These are phyloP conservation scores for Penicillium cinerascens DNA, from an alignment of 495 filamentous ascomycete species.

Conservation along the genomic window DNA sequence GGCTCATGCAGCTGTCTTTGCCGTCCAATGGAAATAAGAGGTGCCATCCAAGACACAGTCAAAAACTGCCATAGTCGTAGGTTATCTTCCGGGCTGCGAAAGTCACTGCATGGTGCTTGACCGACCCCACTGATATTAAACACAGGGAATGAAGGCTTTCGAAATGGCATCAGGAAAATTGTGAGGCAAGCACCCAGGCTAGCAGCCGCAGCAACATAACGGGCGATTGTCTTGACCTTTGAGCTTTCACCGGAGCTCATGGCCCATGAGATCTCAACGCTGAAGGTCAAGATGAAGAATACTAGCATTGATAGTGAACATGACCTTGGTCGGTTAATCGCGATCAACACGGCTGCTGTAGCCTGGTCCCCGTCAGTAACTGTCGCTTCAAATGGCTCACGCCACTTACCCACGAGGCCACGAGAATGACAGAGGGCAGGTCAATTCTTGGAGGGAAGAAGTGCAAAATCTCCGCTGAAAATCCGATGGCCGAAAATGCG, in stretches of 20 bases:
- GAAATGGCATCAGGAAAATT: conserved; percentile 69
- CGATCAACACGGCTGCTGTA: conserved; percentile 40
- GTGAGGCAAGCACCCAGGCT: conserved; percentile 43
- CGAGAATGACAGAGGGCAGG: conserved; percentile 25
- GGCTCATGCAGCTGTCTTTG: conserved; percentile 64
- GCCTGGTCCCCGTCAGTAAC: conserved; percentile 31
- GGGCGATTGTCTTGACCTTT: conserved; percentile 31
- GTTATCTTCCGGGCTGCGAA: conserved; percentile 79
- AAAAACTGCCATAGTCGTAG: conserved; percentile 77
- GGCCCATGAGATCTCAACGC: conserved; percentile 37
- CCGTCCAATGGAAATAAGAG: conserved; percentile 62
- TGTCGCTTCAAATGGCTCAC: neutral
- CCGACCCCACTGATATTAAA: conserved; percentile 60
- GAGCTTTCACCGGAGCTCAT: conserved; percentile 20
- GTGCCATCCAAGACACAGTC: conserved; percentile 77
- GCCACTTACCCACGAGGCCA: conserved; percentile 47
- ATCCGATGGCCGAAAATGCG: conserved; percentile 35
- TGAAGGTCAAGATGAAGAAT: conserved; percentile 34
- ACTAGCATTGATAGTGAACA: conserved; percentile 35
- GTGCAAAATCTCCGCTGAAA: conserved; percentile 38
- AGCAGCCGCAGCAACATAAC: conserved; percentile 38
- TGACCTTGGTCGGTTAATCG: conserved; percentile 46
- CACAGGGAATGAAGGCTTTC: conserved; percentile 55
- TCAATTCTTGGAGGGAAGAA: conserved; percentile 30
- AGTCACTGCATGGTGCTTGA: conserved; percentile 51